Conservation (phyloP, 441 rosid species). For the Macaranga tanarius region DNA sequence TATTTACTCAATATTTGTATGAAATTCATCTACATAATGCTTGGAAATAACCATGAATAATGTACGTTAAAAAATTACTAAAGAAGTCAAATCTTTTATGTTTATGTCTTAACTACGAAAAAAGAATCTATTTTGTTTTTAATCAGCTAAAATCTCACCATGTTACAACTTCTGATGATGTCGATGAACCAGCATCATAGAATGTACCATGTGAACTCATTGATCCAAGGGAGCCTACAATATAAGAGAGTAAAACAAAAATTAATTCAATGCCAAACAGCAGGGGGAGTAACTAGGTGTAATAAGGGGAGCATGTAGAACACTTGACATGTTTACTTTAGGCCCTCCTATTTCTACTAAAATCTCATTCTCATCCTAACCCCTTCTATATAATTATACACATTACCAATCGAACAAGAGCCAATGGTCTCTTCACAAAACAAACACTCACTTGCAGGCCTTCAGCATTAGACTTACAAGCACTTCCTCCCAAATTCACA, state of each 20-base stretch:
- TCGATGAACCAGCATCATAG: constrained; percentile 41
- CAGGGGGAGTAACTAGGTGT: no score
- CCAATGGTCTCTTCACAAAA: background rate
- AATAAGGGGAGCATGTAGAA: no score
- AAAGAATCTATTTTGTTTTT: background rate
- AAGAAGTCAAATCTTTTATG: no score
- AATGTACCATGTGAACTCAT: constrained; percentile 68
- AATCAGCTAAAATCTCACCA: constrained; percentile 51
- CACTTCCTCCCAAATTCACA: background rate
- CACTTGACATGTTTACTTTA: no score
- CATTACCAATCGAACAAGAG: background rate
- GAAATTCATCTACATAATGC: background rate
- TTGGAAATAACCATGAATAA: background rate
- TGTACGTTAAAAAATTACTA: no score
- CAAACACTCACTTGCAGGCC: background rate
- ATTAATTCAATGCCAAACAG: background rate
- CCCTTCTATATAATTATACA: background rate
- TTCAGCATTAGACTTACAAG: background rate
- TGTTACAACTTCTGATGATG: constrained; percentile 48
- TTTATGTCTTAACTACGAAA: no score
- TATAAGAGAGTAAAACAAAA: constrained; percentile 6
- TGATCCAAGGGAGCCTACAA: constrained; percentile 81
- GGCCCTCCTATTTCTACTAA: no score
- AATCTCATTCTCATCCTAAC: no score
- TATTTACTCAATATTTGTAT: background rate